Percentiles rank a stretch among this genome's conserved stretches.
These are phyloP conservation scores for Ophiostoma ips DNA, from an alignment of 2,329 filamentous ascomycete genomes.

Conservation along the genomic window DNA sequence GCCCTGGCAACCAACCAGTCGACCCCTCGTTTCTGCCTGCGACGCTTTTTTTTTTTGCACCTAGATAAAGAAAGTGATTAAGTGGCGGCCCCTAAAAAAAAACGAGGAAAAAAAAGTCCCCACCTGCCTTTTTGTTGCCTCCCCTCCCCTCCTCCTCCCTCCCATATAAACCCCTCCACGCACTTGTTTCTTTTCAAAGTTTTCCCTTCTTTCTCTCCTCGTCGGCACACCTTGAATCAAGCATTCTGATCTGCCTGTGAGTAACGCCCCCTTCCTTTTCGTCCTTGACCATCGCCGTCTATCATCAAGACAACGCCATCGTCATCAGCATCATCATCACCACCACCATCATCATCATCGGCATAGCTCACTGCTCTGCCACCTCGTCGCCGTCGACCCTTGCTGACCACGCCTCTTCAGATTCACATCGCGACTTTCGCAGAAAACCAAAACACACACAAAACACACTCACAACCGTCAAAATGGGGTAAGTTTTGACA, in stretches of 20 bases:
- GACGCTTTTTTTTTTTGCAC: conserved; percentile 3
- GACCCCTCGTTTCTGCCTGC: conserved; percentile 9
- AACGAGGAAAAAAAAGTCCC: conserved; percentile 6
- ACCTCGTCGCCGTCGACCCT: conserved; percentile 3
- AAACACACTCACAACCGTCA: conserved; percentile 6
- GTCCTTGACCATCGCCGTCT: not conserved
- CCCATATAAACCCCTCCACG: conserved; percentile 16
- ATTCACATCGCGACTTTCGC: conserved; percentile 1
- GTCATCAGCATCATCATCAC: not conserved
- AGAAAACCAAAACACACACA: not conserved
- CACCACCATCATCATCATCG: conserved; percentile 4
- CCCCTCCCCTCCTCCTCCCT: not conserved
- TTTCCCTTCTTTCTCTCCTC: conserved; percentile 19
- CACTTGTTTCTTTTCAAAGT: conserved; percentile 11
- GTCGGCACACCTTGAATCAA: conserved; percentile 28
- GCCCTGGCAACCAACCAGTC: conserved; percentile 14
- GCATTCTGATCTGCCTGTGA: conserved; percentile 24
- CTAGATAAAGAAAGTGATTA: not conserved
- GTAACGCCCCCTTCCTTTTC: conserved; percentile 5
- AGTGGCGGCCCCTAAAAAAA: not conserved
- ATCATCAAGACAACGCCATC: conserved; percentile 6
- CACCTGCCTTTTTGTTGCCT: not conserved
- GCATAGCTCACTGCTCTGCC: not conserved
- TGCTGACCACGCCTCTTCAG: conserved; percentile 8
- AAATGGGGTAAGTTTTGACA: conserved; percentile 7